These are phyloP conservation scores for Cordyceps pruinosa DNA, from an alignment of 2,329 filamentous ascomycete genomes.

Conservation along the genomic window DNA sequence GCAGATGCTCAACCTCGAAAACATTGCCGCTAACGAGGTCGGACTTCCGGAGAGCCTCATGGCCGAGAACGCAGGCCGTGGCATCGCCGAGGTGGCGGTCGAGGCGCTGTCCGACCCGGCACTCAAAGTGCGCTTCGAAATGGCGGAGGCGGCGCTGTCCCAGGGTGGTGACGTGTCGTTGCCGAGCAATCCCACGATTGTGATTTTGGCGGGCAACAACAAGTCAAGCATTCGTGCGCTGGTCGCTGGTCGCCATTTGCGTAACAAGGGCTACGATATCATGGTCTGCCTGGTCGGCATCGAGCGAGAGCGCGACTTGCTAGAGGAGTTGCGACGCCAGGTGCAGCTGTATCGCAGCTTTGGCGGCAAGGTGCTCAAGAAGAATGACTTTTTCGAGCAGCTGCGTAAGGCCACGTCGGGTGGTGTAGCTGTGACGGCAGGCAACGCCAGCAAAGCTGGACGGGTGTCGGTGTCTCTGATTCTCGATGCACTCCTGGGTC, in stretches of 20 bases:
- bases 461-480: constrained; percentile 66
- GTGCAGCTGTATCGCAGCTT: constrained; percentile 78
- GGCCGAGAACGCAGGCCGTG: constrained; percentile 82
- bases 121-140: constrained; percentile 44
- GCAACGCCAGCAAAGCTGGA: constrained; percentile 42
- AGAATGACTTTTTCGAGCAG: constrained; percentile 55
- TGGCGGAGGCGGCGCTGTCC: constrained; percentile 33
- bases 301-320: constrained; percentile 72
- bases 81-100: constrained; percentile 78
- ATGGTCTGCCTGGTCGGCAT: constrained; percentile 79
- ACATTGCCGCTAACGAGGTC: constrained; percentile 79
- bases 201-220: constrained; percentile 93
- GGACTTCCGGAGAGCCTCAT: constrained; percentile 85
- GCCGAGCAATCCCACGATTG: constrained; percentile 37
- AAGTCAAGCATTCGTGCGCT: constrained; percentile 79
- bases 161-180: constrained; percentile 20
- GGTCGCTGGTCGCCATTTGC: constrained; percentile 77
- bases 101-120: constrained; percentile 58
- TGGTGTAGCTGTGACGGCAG: constrained; percentile 18
- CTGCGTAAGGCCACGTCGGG: constrained; percentile 39
- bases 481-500: constrained; percentile 80
- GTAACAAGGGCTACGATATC: constrained; percentile 74
- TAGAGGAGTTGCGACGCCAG: constrained; percentile 75
- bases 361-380: constrained; percentile 63
- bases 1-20: constrained; percentile 88